phyloP scores from a whole-genome alignment of 768 basidiomycete genomes.

The Mycena vitilis region DNA sequence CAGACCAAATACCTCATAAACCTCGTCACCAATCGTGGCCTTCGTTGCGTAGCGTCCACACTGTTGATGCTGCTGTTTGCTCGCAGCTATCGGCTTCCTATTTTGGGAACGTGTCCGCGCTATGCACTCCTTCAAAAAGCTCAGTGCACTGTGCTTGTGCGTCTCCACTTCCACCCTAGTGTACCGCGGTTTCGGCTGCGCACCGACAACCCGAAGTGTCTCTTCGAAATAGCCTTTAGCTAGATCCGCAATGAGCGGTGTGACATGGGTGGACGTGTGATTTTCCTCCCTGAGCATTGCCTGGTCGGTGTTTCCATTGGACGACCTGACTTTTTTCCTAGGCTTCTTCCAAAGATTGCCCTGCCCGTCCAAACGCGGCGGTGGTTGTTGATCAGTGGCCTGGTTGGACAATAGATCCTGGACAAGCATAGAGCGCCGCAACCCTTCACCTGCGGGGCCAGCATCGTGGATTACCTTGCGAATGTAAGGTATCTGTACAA shows the following conservation, averaged over 20 bases:
- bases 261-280: conserved; percentile 70
- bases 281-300: conserved; percentile 66
- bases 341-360: conserved; percentile 36
- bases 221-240: conserved; percentile 67
- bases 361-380: conserved; percentile 5
- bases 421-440: conserved; percentile 19
- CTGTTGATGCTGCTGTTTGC: conserved; percentile 4
- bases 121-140: conserved; percentile 41
- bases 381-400: not conserved
- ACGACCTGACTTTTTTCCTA: too few species aligned
- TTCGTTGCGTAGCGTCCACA: conserved; percentile 50
- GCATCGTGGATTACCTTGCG: conserved; percentile 18
- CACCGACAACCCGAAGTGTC: conserved; percentile 64
- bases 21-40: conserved; percentile 55
- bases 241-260: conserved; percentile 65
- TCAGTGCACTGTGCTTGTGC: conserved; percentile 39
- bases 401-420: conserved; percentile 15
- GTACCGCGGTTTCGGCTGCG: conserved; percentile 47
- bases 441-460: not conserved
- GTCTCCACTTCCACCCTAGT: conserved; percentile 43
- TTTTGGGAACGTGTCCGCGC: conserved; percentile 40
- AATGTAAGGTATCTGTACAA: conserved; percentile 20
- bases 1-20: conserved; percentile 55
- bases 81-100: conserved; percentile 39
- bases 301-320: conserved; percentile 62